A percentile compares a stretch with the other conserved stretches of the same genome.
Conservation (phyloP, 2,329 filamentous ascomycete genomes). For the Cercospora zeae-maydis region DNA sequence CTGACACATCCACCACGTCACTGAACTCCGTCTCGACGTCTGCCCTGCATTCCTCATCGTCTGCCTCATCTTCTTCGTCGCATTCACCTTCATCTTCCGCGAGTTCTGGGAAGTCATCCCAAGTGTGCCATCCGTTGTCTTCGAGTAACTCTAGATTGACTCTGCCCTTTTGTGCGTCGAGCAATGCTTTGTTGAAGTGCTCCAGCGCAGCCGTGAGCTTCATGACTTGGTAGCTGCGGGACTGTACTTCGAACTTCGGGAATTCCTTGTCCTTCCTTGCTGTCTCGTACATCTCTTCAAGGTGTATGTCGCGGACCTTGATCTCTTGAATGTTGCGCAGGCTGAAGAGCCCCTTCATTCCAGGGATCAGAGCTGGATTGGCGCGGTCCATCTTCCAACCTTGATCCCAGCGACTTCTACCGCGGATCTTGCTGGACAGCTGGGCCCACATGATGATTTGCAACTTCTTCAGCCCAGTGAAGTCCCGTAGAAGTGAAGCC, state of each 20-base stretch:
- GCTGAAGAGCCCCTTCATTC: constrained; percentile 21
- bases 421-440: constrained; percentile 3
- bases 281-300: constrained; percentile 11
- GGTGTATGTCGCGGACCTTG: constrained; percentile 13
- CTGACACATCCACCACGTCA: not conserved
- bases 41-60: not conserved
- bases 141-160: constrained; percentile 22
- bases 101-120: constrained; percentile 21
- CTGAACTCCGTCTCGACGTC: not conserved
- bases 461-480: constrained; percentile 21
- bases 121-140: constrained; percentile 24
- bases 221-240: not conserved
- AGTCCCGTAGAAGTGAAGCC: constrained; percentile 20
- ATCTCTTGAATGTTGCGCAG: constrained; percentile 24
- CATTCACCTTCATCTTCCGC: constrained; percentile 8
- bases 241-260: constrained; percentile 12
- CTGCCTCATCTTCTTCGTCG: not conserved
- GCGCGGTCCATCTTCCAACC: constrained; percentile 8
- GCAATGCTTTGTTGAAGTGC: constrained; percentile 27
- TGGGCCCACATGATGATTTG: constrained; percentile 20
- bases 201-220: constrained; percentile 16
- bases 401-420: too few relatives aligned
- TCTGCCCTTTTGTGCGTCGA: constrained; percentile 22
- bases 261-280: constrained; percentile 12
- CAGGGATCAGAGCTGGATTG: constrained; percentile 22